Conservation (phyloP, 352 stramenopile genomes). For the Chrysophaeum taylorii region DNA sequence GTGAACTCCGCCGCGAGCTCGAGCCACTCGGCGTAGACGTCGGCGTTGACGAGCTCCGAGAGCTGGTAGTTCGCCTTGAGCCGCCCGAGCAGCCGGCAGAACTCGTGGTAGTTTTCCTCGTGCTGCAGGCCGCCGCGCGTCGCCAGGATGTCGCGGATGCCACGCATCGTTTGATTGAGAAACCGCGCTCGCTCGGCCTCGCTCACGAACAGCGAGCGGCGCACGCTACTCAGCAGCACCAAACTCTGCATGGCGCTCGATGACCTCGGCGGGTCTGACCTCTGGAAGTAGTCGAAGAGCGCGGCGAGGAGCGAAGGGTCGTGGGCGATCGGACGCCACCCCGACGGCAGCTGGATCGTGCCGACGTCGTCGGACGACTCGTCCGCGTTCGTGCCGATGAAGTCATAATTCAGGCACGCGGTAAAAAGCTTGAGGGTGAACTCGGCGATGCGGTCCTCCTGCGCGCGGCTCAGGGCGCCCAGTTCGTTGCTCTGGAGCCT, state of each 20-base stretch:
- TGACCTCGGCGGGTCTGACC: constrained; percentile 75
- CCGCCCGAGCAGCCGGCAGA: constrained; percentile 88
- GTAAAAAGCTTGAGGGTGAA: constrained; percentile 78
- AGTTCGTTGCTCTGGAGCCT: constrained; percentile 83
- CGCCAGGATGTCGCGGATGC: constrained; percentile 81
- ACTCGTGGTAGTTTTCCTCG: constrained; percentile 97
- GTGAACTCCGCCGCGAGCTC: constrained; percentile 88
- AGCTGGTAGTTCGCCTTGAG: constrained; percentile 98
- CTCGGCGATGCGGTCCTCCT: constrained; percentile 82
- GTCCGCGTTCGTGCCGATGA: constrained; percentile 96
- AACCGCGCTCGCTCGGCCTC: constrained; percentile 89
- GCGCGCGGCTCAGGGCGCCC: constrained; percentile 59
- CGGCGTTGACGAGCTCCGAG: constrained; percentile 87
- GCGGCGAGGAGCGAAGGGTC: constrained; percentile 83
- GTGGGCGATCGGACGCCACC: constrained; percentile 83
- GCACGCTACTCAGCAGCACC: constrained; percentile 74
- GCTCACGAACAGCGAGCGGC: constrained; percentile 87
- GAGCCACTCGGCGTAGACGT: constrained; percentile 92
- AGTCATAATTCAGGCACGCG: constrained; percentile 94
- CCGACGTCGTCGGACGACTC: constrained; percentile 92
- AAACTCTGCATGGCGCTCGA: constrained; percentile 88
- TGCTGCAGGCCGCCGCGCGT: constrained; percentile 91
- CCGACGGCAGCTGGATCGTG: constrained; percentile 89
- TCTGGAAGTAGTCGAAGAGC: constrained; percentile 92
- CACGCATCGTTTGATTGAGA: constrained; percentile 75